phyloP scores from a whole-genome alignment of 768 basidiomycete species.

The Tricholoma furcatifolium region DNA sequence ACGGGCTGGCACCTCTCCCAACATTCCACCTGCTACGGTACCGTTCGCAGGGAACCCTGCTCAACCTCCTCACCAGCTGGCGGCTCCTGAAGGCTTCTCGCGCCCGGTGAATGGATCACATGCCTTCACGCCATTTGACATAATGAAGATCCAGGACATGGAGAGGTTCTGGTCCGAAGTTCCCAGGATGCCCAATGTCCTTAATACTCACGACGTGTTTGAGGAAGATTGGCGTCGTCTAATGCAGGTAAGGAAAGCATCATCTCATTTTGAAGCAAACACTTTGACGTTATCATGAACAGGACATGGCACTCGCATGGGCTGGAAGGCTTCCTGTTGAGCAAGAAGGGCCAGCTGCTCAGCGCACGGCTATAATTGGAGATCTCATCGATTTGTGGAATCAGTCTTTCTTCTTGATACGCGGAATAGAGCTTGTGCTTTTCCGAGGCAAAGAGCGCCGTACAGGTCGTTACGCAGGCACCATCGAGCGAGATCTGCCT shows the following conservation, averaged over 20 bases:
- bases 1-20: constrained; percentile 30
- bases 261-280: background rate
- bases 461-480: constrained; percentile 60
- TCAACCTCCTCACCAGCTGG: constrained; percentile 38
- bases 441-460: constrained; percentile 78
- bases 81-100: constrained; percentile 71
- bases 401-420: constrained; percentile 65
- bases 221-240: constrained; percentile 79
- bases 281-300: constrained; percentile 1
- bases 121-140: constrained; percentile 67
- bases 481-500: constrained; percentile 54
- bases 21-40: constrained; percentile 23
- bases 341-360: constrained; percentile 48
- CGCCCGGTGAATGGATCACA: constrained; percentile 69
- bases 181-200: constrained; percentile 70
- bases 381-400: constrained; percentile 84
- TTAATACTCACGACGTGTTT: constrained; percentile 75
- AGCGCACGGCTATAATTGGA: constrained; percentile 58
- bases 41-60: constrained; percentile 28
- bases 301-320: constrained; percentile 81
- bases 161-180: constrained; percentile 65
- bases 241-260: constrained; percentile 55
- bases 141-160: constrained; percentile 75
- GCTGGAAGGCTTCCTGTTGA: constrained; percentile 67
- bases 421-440: constrained; percentile 78